phyloP scores from a whole-genome alignment of 129 eudicot genomes.

The Ambrosia artemisiifolia region DNA sequence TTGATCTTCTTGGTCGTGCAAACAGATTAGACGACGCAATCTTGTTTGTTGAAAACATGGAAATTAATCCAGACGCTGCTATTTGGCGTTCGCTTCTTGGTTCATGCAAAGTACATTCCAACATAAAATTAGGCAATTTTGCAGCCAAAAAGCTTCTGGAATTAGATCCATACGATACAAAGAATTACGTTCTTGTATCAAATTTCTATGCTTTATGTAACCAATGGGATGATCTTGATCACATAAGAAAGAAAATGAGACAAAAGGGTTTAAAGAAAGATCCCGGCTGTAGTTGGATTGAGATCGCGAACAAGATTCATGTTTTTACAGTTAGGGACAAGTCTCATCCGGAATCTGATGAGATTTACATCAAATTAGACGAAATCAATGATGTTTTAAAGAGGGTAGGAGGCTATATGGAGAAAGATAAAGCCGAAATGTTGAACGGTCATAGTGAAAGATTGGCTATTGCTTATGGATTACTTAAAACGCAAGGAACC shows the following conservation, averaged over 20 bases:
- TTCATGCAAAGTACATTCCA: constrained; percentile 61
- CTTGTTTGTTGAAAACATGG: constrained; percentile 53
- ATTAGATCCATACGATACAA: constrained; percentile 56
- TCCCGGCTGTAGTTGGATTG: constrained; percentile 98
- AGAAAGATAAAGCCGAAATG: constrained; percentile 57
- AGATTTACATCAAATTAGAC: constrained; percentile 48
- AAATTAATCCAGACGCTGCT: constrained; percentile 52
- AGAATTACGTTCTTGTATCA: constrained; percentile 74
- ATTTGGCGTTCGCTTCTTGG: constrained; percentile 85
- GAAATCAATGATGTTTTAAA: constrained; percentile 46
- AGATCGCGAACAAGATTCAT: constrained; percentile 57
- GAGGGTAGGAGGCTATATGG: constrained; percentile 58
- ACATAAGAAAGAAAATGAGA: constrained; percentile 65
- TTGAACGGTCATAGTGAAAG: constrained; percentile 76
- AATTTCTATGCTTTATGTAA: constrained; percentile 54
- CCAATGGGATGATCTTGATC: constrained; percentile 70
- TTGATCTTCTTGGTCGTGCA: constrained; percentile 84
- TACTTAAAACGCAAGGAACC: constrained; percentile 45
- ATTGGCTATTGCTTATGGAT: constrained; percentile 72
- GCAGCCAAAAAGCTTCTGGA: constrained; percentile 68
- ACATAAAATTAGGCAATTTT: constrained; percentile 52
- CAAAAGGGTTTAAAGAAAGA: constrained; percentile 66
- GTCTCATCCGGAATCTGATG: constrained; percentile 60
- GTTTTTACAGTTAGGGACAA: constrained; percentile 61
- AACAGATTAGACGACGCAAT: constrained; percentile 67